These are phyloP conservation scores for Penicillium corylophilum DNA, from an alignment of 2,329 filamentous ascomycete species.

Conservation along the genomic window DNA sequence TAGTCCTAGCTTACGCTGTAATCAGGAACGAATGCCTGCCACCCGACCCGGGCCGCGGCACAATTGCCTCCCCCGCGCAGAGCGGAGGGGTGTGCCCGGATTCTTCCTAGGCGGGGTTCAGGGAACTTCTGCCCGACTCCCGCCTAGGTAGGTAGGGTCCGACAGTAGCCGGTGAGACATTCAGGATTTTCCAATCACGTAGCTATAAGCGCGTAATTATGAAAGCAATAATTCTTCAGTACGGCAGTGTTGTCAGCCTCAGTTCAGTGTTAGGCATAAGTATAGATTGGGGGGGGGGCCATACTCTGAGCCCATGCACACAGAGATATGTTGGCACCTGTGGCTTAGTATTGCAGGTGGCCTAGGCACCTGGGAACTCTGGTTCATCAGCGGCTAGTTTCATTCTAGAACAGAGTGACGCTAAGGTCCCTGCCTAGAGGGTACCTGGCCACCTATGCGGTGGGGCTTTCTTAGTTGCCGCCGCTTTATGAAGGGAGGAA, in stretches of 20 bases:
- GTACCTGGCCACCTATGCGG: background rate
- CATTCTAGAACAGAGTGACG: background rate
- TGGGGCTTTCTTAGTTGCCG: background rate
- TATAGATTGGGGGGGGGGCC: background rate
- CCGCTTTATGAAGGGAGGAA: background rate
- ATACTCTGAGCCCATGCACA: too few relatives aligned
- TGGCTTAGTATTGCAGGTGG: background rate
- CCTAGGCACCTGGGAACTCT: background rate
- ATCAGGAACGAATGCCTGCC: background rate
- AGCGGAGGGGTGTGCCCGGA: slow-evolving; percentile 11
- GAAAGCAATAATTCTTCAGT: background rate
- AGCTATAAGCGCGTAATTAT: background rate
- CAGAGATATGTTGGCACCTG: background rate
- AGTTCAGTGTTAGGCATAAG: background rate
- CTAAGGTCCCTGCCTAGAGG: background rate
- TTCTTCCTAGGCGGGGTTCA: slow-evolving; percentile 18
- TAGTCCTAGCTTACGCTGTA: background rate
- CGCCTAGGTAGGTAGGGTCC: slow-evolving; percentile 8
- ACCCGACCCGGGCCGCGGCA: slow-evolving; percentile 2
- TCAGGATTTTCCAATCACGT: background rate
- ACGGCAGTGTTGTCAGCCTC: background rate
- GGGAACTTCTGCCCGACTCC: slow-evolving; percentile 6
- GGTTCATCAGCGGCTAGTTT: background rate
- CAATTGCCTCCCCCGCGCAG: slow-evolving; percentile 1
- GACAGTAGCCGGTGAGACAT: slow-evolving; percentile 14